Conservation (phyloP, 2,329 filamentous ascomycete species). For the Neonectria magnoliae region DNA sequence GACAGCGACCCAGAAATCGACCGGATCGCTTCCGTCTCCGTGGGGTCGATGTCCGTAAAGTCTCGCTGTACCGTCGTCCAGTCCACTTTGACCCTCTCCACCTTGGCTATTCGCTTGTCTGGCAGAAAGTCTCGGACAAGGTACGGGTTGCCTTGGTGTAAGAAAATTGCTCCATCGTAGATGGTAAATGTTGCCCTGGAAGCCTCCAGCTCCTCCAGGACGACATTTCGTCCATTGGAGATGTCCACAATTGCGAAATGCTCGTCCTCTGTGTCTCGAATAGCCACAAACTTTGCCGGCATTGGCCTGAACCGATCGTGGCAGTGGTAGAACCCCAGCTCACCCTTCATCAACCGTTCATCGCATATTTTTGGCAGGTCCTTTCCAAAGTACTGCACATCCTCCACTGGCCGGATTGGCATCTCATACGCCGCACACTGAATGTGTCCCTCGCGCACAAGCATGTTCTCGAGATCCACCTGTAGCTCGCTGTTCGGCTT, state of each 20-base stretch:
- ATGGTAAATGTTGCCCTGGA: conserved; percentile 95
- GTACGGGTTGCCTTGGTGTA: conserved; percentile 95
- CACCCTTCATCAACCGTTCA: conserved; percentile 78
- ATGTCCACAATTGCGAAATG: conserved; percentile 94
- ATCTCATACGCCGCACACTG: conserved; percentile 97
- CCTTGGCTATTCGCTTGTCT: conserved; percentile 83
- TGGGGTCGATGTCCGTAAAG: conserved; percentile 91
- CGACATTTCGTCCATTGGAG: conserved; percentile 81
- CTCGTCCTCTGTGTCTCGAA: conserved; percentile 88
- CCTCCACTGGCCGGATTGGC: conserved; percentile 83
- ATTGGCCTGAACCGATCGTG: conserved; percentile 87
- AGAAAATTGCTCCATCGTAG: conserved; percentile 96
- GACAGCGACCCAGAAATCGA: conserved; percentile 70
- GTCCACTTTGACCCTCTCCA: conserved; percentile 89
- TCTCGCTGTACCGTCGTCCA: conserved; percentile 96
- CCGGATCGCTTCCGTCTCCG: conserved; percentile 89
- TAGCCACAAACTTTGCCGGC: conserved; percentile 84
- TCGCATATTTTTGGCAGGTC: conserved; percentile 76
- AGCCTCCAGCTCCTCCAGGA: conserved; percentile 95
- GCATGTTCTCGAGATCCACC: conserved; percentile 90
- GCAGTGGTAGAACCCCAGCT: conserved; percentile 87
- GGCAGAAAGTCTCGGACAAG: conserved; percentile 89
- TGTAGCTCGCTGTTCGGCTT: conserved; percentile 90
- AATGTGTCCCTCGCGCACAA: conserved; percentile 91
- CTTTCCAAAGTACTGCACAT: conserved; percentile 81